Percentiles rank a stretch among this genome's conserved stretches.
phyloP scores from a whole-genome alignment of 371 early-diverging fungal genomes.

The Blyttiomyces sp. region DNA sequence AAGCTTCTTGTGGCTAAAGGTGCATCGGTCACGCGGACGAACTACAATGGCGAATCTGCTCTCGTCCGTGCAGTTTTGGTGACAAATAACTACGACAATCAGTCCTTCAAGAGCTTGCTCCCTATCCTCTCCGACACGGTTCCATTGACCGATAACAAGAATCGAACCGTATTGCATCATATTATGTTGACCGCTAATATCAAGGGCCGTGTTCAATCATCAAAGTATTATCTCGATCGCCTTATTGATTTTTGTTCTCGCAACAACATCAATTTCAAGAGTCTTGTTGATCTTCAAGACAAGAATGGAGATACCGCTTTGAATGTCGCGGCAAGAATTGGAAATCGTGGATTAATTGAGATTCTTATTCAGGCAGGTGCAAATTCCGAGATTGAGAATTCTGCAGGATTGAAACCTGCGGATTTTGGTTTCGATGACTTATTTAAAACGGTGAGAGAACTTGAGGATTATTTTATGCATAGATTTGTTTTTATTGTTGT shows the following conservation, averaged over 20 bases:
- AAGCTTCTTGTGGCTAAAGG: conserved; percentile 69
- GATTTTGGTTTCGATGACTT: conserved; percentile 48
- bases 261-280: conserved; percentile 54
- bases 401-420: conserved; percentile 55
- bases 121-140: conserved; percentile 73
- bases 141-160: conserved; percentile 70
- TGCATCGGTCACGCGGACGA: conserved; percentile 53
- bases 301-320: conserved; percentile 85
- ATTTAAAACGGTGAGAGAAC: too few relatives aligned
- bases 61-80: conserved; percentile 86
- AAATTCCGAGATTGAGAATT: conserved; percentile 67
- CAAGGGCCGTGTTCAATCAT: conserved; percentile 71
- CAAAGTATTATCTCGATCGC: conserved; percentile 85
- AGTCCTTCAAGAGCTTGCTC: conserved; percentile 75
- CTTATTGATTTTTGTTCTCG: conserved; percentile 61
- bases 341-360: conserved; percentile 68
- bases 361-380: conserved; percentile 82
- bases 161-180: conserved; percentile 91
- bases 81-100: conserved; percentile 81
- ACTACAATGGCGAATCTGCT: conserved; percentile 85
- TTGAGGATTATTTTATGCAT: too few relatives aligned
- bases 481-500: too few relatives aligned
- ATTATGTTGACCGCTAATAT: conserved; percentile 74
- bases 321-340: conserved; percentile 78
- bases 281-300: conserved; percentile 81